Base-by-base conservation (phyloP, 2,329 filamentous ascomycete genomes). In the Colletotrichum brevisporum region DNA sequence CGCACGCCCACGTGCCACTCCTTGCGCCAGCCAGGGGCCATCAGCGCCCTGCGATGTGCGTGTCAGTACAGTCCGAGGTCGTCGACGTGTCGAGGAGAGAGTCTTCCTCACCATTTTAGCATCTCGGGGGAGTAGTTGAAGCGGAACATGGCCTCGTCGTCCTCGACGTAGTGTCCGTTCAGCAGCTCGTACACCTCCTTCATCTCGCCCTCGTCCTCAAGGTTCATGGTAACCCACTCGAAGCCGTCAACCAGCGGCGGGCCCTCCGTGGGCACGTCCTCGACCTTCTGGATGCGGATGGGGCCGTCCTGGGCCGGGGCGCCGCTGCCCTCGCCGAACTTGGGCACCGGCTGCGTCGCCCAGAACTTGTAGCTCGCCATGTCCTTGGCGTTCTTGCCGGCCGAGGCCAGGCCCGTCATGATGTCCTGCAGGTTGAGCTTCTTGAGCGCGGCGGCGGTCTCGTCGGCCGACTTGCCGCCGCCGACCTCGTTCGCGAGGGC, bases 301-400 rank as follows among this genome's bases (percentile, higher is more conserved):
- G 95, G 94, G 0, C 96, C 96, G 75, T 98, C 95, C 71, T 90
- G 85, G 56, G 90, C 82, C 59, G 87, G 83, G 55, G 85, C 82
- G 15, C 76, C 74, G 68, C 85, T 36, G 9, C 31, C 80, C 78
- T 91, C 84, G 75, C 88, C 91, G 77, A 98, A 97, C 76, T 91
- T 91, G 58, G 93, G 93, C 68, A 99, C 96, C 1, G 96, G 96
- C 81, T 99, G 96, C 54, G 96, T 99, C 80, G 94, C 91, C 96
- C 96, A 99, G 84, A 99, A 99, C 82, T 97, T 98, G 87, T 98
- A 98, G 67, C 91, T 93, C 6, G 92, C 94, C 94, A 98, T 97
- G 78, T 98, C 95, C 84, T 97, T 98, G 75, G 90, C 91, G 76
- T 97, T 97, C 86, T 96, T 97, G 64, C 92, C 93, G 71, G 89